A percentile compares a stretch with the other conserved stretches of the same genome.
Evolutionary conservation across 2,329 filamentous ascomycete genomes (phyloP).

Genomic region (Aspergillus arachidicola): DNA sequence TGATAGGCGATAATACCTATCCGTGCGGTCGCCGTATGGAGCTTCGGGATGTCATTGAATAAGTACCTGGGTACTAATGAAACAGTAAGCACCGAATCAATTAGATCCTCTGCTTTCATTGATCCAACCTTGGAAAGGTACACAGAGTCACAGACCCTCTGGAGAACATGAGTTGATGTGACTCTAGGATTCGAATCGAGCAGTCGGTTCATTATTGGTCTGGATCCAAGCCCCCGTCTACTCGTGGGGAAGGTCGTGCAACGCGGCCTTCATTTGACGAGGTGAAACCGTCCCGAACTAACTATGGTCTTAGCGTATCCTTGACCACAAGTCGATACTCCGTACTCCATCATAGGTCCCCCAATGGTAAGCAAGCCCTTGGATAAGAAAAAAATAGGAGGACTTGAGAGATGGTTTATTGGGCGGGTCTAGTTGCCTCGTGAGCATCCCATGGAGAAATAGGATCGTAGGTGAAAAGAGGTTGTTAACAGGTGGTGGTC

Average conservation of each 20-base stretch:
- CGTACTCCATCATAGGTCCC: background rate
- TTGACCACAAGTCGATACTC: background rate
- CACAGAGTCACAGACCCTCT: background rate
- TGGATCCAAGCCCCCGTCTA: background rate
- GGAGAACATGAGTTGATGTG: background rate
- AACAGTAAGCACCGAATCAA: background rate
- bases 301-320: background rate
- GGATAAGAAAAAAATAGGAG: background rate
- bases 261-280: slow-evolving; percentile 7
- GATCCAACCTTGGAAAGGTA: background rate
- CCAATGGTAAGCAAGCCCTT: background rate
- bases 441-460: background rate
- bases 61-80: background rate
- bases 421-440: background rate
- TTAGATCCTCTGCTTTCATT: background rate
- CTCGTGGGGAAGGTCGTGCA: background rate
- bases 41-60: background rate
- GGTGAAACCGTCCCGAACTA: background rate
- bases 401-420: background rate
- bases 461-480: background rate
- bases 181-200: background rate
- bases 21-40: background rate
- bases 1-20: background rate
- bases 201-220: background rate
- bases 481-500: background rate